These are phyloP conservation scores for Flaveria bidentis DNA, from an alignment of 129 eudicot species.

Conservation along the genomic window DNA sequence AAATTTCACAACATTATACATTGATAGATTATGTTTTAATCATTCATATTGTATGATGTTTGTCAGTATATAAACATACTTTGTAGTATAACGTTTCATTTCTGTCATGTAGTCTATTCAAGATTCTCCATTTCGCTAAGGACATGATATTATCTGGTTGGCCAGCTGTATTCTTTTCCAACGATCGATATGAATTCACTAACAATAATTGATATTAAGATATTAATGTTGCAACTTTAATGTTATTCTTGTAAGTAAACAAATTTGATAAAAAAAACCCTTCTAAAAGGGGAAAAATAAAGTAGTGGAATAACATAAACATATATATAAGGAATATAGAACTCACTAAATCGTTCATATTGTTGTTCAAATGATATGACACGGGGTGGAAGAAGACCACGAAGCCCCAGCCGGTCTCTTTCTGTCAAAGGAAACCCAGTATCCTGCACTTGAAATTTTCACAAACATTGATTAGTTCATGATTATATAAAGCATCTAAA, in stretches of 20 bases:
- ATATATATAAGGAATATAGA: conserved; percentile 8
- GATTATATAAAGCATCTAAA: conserved; percentile 4
- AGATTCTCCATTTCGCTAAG: conserved; percentile 94
- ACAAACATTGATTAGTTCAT: conserved; percentile 18
- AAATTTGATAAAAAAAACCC: conserved; percentile 5
- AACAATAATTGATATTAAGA: conserved; percentile 19
- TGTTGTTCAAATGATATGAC: conserved; percentile 96
- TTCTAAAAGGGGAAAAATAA: background rate
- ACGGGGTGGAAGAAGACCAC: conserved; percentile 99
- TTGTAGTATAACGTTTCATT: conserved; percentile 94
- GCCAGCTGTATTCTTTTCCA: conserved; percentile 84
- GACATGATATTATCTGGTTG: conserved; percentile 60
- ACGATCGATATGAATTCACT: conserved; percentile 95
- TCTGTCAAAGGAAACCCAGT: conserved; percentile 97
- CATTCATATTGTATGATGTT: conserved; percentile 12
- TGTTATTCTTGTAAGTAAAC: conserved; percentile 16
- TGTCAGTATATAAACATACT: conserved; percentile 49
- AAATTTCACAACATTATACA: conserved; percentile 4
- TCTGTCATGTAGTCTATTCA: conserved; percentile 96
- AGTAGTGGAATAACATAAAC: background rate
- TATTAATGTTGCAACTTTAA: conserved; percentile 24
- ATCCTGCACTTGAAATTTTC: conserved; percentile 58
- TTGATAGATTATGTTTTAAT: conserved; percentile 1
- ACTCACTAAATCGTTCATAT: conserved; percentile 92
- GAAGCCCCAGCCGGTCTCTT: conserved; percentile 97